Conservation (phyloP, 2,329 filamentous ascomycete genomes). For the Capronia coronata region DNA sequence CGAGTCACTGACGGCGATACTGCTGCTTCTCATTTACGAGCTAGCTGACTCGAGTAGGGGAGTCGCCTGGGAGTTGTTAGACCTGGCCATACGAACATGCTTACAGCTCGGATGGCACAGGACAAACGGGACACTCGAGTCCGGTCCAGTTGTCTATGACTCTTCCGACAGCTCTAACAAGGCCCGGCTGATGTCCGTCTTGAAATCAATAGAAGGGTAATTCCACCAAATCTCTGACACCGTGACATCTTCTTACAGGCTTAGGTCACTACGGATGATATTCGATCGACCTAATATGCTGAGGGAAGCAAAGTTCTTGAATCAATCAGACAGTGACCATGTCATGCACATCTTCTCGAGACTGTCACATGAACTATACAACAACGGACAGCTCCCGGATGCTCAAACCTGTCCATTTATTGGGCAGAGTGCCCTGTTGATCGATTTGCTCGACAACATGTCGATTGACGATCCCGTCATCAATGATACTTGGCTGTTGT, state of each 20-base stretch:
- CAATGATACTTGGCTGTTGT: not conserved
- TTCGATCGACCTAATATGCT: not conserved
- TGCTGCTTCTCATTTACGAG: not conserved
- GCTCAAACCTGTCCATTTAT: not conserved
- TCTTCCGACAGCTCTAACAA: not conserved
- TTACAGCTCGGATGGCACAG: not conserved
- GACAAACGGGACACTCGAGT: not conserved
- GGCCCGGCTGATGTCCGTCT: not conserved
- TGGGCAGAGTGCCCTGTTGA: not conserved
- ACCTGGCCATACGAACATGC: not conserved
- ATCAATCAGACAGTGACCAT: not conserved
- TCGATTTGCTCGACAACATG: not conserved
- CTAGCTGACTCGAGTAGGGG: not conserved
- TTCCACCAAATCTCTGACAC: too few relatives aligned
- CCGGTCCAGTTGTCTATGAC: not conserved
- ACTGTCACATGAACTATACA: not conserved
- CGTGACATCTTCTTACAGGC: too few relatives aligned
- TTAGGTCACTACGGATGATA: not conserved
- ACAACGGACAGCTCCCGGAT: not conserved
- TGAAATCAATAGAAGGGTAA: not conserved
- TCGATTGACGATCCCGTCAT: not conserved
- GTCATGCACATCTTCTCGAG: not conserved
- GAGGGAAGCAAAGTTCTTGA: not conserved
- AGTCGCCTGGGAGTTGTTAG: not conserved
- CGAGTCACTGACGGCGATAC: conserved; percentile 1